Evolutionary conservation across 2,329 filamentous ascomycete genomes (phyloP).

Genomic region (Dendrostoma leiphaemia): DNA sequence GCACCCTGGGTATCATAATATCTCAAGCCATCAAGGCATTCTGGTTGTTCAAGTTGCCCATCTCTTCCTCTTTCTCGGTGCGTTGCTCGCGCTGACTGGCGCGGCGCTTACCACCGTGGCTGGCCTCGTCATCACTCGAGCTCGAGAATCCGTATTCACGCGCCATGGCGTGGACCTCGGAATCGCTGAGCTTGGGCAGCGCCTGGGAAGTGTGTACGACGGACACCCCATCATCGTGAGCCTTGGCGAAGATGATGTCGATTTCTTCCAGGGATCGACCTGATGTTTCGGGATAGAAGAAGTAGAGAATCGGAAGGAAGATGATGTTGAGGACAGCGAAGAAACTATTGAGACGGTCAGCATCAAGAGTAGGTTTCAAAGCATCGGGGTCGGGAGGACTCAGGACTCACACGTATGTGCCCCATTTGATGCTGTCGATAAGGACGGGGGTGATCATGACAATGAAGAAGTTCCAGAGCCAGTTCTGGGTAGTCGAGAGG

Average conservation of each 20-base stretch:
- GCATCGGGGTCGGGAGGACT: no score
- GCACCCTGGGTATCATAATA: no score
- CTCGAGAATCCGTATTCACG: constrained; percentile 16
- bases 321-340: constrained; percentile 51
- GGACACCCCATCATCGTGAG: constrained; percentile 11
- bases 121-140: constrained; percentile 17
- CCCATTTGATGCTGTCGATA: constrained; percentile 54
- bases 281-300: constrained; percentile 46
- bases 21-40: constrained; percentile 16
- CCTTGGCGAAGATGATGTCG: constrained; percentile 39
- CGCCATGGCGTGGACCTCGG: constrained; percentile 15
- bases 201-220: constrained; percentile 14
- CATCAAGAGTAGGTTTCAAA: no score
- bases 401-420: constrained; percentile 17
- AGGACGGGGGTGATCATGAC: constrained; percentile 66
- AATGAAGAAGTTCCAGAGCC: constrained; percentile 47
- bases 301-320: constrained; percentile 51
- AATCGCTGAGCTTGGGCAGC: constrained; percentile 13
- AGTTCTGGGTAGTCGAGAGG: constrained; percentile 61
- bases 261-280: constrained; percentile 59
- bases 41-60: neutral
- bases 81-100: constrained; percentile 7
- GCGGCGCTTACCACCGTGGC: neutral
- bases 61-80: constrained; percentile 11
- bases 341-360: constrained; percentile 29